Evolutionary conservation across 768 basidiomycete species (phyloP).

Genomic region (Serpula lacrymans): DNA sequence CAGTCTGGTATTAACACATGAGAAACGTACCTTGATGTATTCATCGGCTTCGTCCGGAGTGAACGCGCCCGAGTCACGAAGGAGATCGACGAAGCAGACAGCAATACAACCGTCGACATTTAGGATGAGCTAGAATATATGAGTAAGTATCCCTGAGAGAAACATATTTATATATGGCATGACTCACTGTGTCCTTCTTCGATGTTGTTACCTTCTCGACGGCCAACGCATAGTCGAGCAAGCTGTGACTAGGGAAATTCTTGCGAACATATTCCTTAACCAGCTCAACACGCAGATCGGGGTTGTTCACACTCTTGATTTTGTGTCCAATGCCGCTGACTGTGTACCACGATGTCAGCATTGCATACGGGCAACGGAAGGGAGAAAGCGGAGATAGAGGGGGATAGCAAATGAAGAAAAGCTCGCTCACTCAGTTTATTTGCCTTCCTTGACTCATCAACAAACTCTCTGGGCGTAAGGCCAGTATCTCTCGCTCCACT

Average conservation of each 20-base stretch:
- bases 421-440: slow-evolving; percentile 82
- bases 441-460: slow-evolving; percentile 87
- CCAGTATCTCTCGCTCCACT: slow-evolving; percentile 87
- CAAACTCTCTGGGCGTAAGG: slow-evolving; percentile 96
- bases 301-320: slow-evolving; percentile 98
- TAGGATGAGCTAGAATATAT: slow-evolving; percentile 65
- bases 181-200: slow-evolving; percentile 88
- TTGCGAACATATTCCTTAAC: slow-evolving; percentile 95
- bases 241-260: slow-evolving; percentile 91
- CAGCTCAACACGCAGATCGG: slow-evolving; percentile 87
- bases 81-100: slow-evolving; percentile 93
- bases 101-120: slow-evolving; percentile 97
- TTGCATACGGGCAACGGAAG: slow-evolving; percentile 1
- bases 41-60: slow-evolving; percentile 94
- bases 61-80: slow-evolving; percentile 91
- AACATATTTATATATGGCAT: background rate
- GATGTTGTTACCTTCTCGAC: slow-evolving; percentile 97
- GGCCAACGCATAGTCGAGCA: slow-evolving; percentile 92
- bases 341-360: slow-evolving; percentile 21
- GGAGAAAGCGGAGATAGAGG: background rate
- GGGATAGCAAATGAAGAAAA: slow-evolving; percentile 1
- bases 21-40: slow-evolving; percentile 71
- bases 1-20: slow-evolving; percentile 3
- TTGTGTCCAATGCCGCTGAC: slow-evolving; percentile 99
- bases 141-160: background rate